These are phyloP conservation scores for Monascus ruber DNA, from an alignment of 2,329 filamentous ascomycete species.

Conservation along the genomic window DNA sequence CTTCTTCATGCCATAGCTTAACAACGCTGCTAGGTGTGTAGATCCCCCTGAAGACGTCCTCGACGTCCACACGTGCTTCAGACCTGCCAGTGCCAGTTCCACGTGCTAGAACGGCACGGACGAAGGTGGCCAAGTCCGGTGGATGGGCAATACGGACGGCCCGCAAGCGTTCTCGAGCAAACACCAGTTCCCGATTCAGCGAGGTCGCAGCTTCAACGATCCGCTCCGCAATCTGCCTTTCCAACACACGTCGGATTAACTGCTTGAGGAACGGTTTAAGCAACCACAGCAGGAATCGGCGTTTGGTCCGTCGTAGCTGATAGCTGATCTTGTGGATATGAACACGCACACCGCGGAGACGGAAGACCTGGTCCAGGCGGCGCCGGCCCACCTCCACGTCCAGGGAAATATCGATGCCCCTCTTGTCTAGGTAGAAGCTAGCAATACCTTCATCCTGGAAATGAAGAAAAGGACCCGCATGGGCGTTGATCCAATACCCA, in stretches of 20 bases:
- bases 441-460: conserved; percentile 75
- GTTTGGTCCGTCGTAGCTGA: conserved; percentile 56
- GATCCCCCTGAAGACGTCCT: conserved; percentile 64
- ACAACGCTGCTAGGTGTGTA: conserved; percentile 86
- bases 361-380: conserved; percentile 67
- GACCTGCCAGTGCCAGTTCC: conserved; percentile 3
- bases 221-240: conserved; percentile 61
- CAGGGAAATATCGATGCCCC: conserved; percentile 74
- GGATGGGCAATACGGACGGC: conserved; percentile 76
- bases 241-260: conserved; percentile 65
- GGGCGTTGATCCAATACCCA: conserved; percentile 77
- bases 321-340: conserved; percentile 81
- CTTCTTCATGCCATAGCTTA: conserved; percentile 79
- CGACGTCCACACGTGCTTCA: conserved; percentile 62
- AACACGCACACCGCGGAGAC: conserved; percentile 63
- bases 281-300: conserved; percentile 68
- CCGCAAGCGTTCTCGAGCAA: conserved; percentile 72
- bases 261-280: conserved; percentile 75
- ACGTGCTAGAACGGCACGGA: conserved; percentile 69
- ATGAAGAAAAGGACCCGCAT: conserved; percentile 57
- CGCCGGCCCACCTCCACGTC: conserved; percentile 76
- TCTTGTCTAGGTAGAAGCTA: conserved; percentile 72
- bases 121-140: conserved; percentile 66
- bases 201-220: conserved; percentile 60
- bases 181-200: conserved; percentile 76